These are phyloP conservation scores for Phanerochaete carnosa DNA, from an alignment of 768 basidiomycete genomes.

Conservation along the genomic window DNA sequence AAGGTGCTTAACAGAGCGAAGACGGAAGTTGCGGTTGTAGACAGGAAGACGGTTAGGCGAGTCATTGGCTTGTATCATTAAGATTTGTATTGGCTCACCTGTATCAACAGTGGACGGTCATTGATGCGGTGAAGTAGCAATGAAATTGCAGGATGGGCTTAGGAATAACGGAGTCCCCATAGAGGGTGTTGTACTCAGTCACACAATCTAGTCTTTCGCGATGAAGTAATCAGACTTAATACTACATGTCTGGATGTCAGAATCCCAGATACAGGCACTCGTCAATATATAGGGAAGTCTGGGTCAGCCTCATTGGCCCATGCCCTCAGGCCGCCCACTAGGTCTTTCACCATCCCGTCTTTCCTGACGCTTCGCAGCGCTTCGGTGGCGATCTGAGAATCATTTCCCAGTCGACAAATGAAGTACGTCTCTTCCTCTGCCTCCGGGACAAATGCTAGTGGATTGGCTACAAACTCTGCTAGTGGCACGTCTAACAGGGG, in stretches of 20 bases:
- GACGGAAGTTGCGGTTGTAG: constrained; percentile 77
- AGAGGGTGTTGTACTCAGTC: neutral
- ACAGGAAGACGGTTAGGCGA: constrained; percentile 90
- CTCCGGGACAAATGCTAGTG: constrained; percentile 38
- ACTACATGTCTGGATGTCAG: neutral
- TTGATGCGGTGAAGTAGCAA: neutral
- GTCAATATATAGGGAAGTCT: constrained; percentile 78
- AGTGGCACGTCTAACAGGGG: constrained; percentile 66
- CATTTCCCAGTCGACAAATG: constrained; percentile 88
- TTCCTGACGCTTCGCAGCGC: constrained; percentile 42
- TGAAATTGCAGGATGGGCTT: neutral
- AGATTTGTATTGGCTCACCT: neutral
- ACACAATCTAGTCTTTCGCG: no score
- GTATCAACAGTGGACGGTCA: neutral
- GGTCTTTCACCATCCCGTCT: constrained; percentile 49
- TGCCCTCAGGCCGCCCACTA: constrained; percentile 78
- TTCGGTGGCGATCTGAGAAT: constrained; percentile 84
- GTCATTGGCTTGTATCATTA: constrained; percentile 19
- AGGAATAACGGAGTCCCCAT: neutral
- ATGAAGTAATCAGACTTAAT: neutral
- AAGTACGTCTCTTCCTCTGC: constrained; percentile 42
- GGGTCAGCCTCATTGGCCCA: constrained; percentile 78
- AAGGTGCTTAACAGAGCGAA: constrained; percentile 95
- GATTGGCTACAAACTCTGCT: constrained; percentile 57
- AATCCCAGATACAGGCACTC: no score